Percentiles rank a stretch among this genome's conserved stretches.
phyloP scores from a whole-genome alignment of 768 basidiomycete species.

The Kwoniella dendrophila region DNA sequence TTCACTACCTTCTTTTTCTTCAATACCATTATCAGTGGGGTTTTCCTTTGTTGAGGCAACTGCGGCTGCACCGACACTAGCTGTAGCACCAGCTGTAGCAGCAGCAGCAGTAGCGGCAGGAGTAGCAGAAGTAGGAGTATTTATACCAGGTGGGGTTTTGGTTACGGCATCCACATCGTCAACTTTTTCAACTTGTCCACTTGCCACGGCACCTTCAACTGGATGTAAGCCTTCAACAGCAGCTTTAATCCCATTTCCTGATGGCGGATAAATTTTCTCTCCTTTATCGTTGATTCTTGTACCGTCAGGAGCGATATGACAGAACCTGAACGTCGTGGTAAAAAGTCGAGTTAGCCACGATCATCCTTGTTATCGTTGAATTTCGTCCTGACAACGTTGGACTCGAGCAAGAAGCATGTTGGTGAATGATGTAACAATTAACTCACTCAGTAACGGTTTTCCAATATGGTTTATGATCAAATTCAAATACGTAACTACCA shows the following conservation, averaged over 20 bases:
- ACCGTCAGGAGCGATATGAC: slow-evolving; percentile 48
- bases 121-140: neutral
- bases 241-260: slow-evolving; percentile 53
- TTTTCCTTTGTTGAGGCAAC: slow-evolving; percentile 6
- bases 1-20: slow-evolving; percentile 1
- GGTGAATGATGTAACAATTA: too few relatives aligned
- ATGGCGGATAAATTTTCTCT: slow-evolving; percentile 41
- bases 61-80: neutral
- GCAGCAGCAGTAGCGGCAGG: neutral
- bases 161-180: neutral
- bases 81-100: neutral
- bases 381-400: too few relatives aligned
- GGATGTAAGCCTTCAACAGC: slow-evolving; percentile 44
- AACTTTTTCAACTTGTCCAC: slow-evolving; percentile 27
- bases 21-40: too few relatives aligned
- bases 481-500: slow-evolving; percentile 72
- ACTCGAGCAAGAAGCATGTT: too few relatives aligned
- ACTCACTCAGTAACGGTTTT: slow-evolving; percentile 70
- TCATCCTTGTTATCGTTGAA: neutral
- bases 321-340: too few relatives aligned
- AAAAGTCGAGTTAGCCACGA: too few relatives aligned
- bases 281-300: slow-evolving; percentile 49
- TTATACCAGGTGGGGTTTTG: neutral
- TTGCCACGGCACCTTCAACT: slow-evolving; percentile 30
- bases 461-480: slow-evolving; percentile 76